These are phyloP conservation scores for Penicillium roqueforti DNA, from an alignment of 495 filamentous ascomycete species.

Conservation along the genomic window DNA sequence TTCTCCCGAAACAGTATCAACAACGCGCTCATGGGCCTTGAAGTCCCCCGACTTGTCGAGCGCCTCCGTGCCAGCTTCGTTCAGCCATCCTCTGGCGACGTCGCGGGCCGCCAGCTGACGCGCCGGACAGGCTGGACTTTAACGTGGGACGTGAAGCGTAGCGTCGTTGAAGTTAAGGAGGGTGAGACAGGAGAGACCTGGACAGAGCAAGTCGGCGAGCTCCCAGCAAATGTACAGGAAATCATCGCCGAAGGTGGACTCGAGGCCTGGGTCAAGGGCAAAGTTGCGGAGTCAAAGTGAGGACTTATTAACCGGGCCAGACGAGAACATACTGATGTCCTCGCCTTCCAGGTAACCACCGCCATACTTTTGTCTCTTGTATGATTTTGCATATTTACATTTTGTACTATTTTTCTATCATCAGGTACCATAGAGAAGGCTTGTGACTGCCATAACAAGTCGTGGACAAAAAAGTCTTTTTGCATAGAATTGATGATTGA, in stretches of 20 bases:
- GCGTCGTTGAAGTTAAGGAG: constrained; percentile 66
- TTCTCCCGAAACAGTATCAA: constrained; percentile 89
- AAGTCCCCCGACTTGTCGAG: constrained; percentile 68
- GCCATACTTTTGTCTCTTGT: neutral
- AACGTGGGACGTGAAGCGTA: constrained; percentile 76
- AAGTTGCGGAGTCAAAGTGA: constrained; percentile 40
- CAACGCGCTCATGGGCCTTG: constrained; percentile 81
- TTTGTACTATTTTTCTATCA: neutral
- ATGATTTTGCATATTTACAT: neutral
- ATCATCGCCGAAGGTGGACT: constrained; percentile 74
- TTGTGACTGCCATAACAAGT: neutral
- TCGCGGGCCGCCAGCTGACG: constrained; percentile 49
- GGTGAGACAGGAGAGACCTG: constrained; percentile 59
- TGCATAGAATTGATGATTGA: too few species aligned
- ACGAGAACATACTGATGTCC: neutral
- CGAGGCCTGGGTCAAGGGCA: constrained; percentile 78
- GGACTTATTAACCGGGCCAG: neutral
- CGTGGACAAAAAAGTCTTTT: too few species aligned
- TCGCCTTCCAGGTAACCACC: neutral
- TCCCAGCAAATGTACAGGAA: constrained; percentile 86
- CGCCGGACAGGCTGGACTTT: constrained; percentile 86
- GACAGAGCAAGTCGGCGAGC: constrained; percentile 77
- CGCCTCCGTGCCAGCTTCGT: constrained; percentile 63
- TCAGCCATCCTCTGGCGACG: constrained; percentile 24
- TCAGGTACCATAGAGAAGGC: neutral